Evolutionary conservation across 805 yeast species (phyloP).

Genomic region (Blastobotrys muscicola): DNA sequence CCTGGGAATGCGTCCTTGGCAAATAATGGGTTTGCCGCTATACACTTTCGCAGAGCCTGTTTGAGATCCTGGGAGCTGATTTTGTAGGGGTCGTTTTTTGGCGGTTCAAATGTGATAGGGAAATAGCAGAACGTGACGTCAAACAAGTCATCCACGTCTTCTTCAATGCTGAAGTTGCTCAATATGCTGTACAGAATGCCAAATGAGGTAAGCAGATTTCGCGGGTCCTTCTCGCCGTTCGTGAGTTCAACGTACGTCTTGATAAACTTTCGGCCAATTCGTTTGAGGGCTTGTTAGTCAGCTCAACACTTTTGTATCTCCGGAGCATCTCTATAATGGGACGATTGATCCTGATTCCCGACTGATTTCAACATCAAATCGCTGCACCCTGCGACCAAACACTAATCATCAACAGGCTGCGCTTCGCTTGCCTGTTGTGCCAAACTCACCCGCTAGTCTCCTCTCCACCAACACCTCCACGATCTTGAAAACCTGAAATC

Average conservation of each 20-base stretch:
- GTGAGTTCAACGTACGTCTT: conserved; percentile 58
- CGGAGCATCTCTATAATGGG: too few species aligned
- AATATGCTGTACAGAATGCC: conserved; percentile 42
- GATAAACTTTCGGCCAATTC: conserved; percentile 33
- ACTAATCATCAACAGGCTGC: too few species aligned
- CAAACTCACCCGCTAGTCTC: too few species aligned
- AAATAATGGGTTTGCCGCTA: conserved; percentile 51
- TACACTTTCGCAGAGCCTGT: conserved; percentile 46
- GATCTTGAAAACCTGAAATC: conserved; percentile 50
- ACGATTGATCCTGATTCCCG: too few species aligned
- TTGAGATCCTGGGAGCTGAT: conserved; percentile 71
- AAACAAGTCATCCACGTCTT: conserved; percentile 56
- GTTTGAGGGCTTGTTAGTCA: conserved; percentile 16
- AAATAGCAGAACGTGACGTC: conserved; percentile 90
- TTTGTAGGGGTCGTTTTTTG: conserved; percentile 76
- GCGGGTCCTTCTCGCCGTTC: conserved; percentile 89
- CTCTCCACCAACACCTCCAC: conserved; percentile 22
- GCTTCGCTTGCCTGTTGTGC: too few species aligned
- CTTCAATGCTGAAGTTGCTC: conserved; percentile 32
- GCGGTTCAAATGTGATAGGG: conserved; percentile 92
- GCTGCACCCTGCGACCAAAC: too few species aligned
- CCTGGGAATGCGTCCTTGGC: conserved; percentile 71
- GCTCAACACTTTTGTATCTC: too few species aligned
- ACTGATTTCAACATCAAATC: too few species aligned
- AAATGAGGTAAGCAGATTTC: conserved; percentile 68